Conservation (phyloP, 2,329 filamentous ascomycete genomes). For the Diaporthe nobilis region DNA sequence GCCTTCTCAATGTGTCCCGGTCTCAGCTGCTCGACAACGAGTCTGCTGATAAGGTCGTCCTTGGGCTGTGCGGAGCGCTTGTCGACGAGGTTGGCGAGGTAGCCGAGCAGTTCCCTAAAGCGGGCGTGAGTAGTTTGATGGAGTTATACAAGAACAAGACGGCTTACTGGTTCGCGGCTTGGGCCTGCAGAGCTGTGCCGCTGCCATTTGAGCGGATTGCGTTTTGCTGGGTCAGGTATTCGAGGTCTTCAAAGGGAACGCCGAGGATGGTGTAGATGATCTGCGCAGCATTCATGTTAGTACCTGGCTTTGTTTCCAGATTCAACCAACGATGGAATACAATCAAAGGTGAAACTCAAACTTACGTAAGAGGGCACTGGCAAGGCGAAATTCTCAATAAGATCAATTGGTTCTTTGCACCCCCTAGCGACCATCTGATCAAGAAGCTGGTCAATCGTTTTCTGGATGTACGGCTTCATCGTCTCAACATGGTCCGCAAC, state of each 20-base stretch:
- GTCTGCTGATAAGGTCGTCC: constrained; percentile 62
- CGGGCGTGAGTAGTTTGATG: background rate
- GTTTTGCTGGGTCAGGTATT: constrained; percentile 61
- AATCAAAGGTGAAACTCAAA: constrained; percentile 37
- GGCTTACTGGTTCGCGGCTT: constrained; percentile 57
- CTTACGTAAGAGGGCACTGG: constrained; percentile 55
- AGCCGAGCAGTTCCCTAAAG: constrained; percentile 57
- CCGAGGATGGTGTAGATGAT: constrained; percentile 66
- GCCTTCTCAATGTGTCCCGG: constrained; percentile 55
- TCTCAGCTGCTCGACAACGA: constrained; percentile 58
- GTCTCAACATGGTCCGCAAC: constrained; percentile 54
- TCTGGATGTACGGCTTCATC: constrained; percentile 61
- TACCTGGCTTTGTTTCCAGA: background rate
- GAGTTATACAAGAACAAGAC: background rate
- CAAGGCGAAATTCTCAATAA: background rate
- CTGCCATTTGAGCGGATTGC: constrained; percentile 63
- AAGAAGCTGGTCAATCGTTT: constrained; percentile 60
- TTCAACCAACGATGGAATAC: background rate
- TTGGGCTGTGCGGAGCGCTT: constrained; percentile 55
- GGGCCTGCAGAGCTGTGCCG: constrained; percentile 60
- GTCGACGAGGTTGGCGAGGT: constrained; percentile 60
- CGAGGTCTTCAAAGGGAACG: constrained; percentile 61
- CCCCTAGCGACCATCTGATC: constrained; percentile 46
- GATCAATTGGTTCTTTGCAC: background rate
- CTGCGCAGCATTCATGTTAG: background rate